A percentile compares a stretch with the other conserved stretches of the same genome.
Conservation (phyloP, 1,284 basidiomycete species). For the Pyrrhoderma lamaoense region DNA sequence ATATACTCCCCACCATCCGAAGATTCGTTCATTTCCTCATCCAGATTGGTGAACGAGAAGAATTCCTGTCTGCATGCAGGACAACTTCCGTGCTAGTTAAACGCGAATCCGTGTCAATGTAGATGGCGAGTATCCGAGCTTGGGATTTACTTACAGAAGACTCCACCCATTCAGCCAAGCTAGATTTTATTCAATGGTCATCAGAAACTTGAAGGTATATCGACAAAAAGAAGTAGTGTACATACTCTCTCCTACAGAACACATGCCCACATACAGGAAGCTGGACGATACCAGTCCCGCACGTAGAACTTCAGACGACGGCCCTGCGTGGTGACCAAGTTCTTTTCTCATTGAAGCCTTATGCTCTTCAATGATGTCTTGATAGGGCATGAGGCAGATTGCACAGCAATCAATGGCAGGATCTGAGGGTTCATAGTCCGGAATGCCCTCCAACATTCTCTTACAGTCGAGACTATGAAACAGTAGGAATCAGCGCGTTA, state of each 20-base stretch:
- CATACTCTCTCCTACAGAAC: slow-evolving; percentile 61
- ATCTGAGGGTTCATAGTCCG: slow-evolving; percentile 4
- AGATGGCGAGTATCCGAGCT: slow-evolving; percentile 4
- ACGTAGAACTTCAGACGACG: background rate
- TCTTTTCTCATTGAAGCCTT: slow-evolving; percentile 17
- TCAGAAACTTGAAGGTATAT: background rate
- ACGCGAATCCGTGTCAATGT: slow-evolving; percentile 4
- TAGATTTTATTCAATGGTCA: slow-evolving; percentile 22
- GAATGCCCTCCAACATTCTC: slow-evolving; percentile 5
- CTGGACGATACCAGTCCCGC: slow-evolving; percentile 43
- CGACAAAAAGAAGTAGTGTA: slow-evolving; percentile 14
- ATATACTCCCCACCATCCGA: slow-evolving; percentile 61
- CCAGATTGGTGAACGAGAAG: slow-evolving; percentile 41
- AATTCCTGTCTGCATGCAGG: slow-evolving; percentile 58
- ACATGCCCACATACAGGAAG: slow-evolving; percentile 53
- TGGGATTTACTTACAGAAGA: slow-evolving; percentile 35
- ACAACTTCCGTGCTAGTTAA: slow-evolving; percentile 56
- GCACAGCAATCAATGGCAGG: slow-evolving; percentile 47
- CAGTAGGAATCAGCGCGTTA: too few relatives aligned
- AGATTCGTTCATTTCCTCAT: slow-evolving; percentile 54
- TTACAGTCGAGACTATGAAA: too few relatives aligned
- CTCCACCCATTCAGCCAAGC: slow-evolving; percentile 58
- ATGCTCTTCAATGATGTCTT: slow-evolving; percentile 33
- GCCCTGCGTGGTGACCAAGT: slow-evolving; percentile 17
- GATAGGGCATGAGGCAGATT: slow-evolving; percentile 53